Base-by-base conservation (phyloP, 2,329 filamentous ascomycete genomes). In the Aspergillus piperis region DNA sequence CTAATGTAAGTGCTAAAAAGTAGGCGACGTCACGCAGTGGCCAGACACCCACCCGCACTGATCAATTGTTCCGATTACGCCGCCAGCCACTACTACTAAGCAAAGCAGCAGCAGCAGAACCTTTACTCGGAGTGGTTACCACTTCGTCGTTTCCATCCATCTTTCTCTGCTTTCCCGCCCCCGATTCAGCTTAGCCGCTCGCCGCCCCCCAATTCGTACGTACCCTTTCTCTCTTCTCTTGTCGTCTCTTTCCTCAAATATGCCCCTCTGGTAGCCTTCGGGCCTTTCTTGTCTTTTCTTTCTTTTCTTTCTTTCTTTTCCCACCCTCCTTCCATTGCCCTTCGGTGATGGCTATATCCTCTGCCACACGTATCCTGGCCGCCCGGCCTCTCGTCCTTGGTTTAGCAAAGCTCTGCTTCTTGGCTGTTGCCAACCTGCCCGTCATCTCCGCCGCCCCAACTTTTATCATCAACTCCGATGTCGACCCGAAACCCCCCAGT, bases 401-500 rank as follows among this genome's bases (percentile, higher is more conserved):
- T 38, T 64, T 80, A 44, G 73, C 74, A 17, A 81, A 80, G 66
- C 59, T 80, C 53, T 54, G 80, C 11, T 62, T 78, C 55, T 66
- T 80, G 51, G 64, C 71, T 15, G 58, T 78, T 44, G 65, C 70
- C 6, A 73, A 77, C 54, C 59, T 80, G 36, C 77, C 80, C 8
- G 61, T 78, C 39, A 65, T 76, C 44, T 68, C 73, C 54, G 77
- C 74, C 53, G 74, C 75, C 21, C 79, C 80, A 63, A 61, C 61
- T 56, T 65, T 57, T 59, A 56, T 58, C 60, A 49, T 36, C 59
- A 63, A 57, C 65, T 61, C 54, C 36, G 60, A 63, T 62, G 76
- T 82, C 49, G 75, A 82, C 58, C 80, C 78, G 38, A 81, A 83
- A 62, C 81, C 86, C 57, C 75, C 79, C 7, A 80, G 83, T 23